A percentile compares a stretch with the other conserved stretches of the same genome.
These are phyloP conservation scores for Plantago elongata DNA, from an alignment of 257 asterid genomes.

Conservation along the genomic window DNA sequence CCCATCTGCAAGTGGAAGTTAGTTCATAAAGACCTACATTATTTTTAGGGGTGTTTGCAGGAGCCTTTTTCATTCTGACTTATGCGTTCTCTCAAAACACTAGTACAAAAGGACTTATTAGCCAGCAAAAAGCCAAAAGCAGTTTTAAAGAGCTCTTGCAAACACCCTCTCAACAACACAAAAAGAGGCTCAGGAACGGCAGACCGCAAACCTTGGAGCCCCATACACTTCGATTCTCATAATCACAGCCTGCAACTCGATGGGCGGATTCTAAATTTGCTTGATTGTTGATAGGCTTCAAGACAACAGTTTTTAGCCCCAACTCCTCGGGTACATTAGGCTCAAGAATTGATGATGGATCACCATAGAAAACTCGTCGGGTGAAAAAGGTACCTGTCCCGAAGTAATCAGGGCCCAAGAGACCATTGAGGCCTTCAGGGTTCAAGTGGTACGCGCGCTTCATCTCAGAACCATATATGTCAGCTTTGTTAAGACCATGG, in stretches of 20 bases:
- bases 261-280: conserved; percentile 36
- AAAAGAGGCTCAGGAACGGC: not conserved
- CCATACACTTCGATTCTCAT: conserved; percentile 48
- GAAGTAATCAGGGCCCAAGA: conserved; percentile 46
- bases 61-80: no score
- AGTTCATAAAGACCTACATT: not conserved
- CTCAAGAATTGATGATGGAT: conserved; percentile 29
- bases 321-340: conserved; percentile 43
- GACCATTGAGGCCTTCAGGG: conserved; percentile 49
- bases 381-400: conserved; percentile 46
- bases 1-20: conserved; percentile 46
- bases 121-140: no score
- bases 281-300: conserved; percentile 23
- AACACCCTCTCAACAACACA: not conserved
- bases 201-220: conserved; percentile 44
- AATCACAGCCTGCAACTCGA: conserved; percentile 51
- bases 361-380: conserved; percentile 45
- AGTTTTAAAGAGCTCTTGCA: no score
- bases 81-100: no score
- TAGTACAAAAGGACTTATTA: no score
- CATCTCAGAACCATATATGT: conserved; percentile 52
- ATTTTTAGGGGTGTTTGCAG: not conserved
- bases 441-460: conserved; percentile 31
- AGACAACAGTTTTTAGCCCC: conserved; percentile 29
- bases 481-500: conserved; percentile 43